phyloP scores from a whole-genome alignment of 1,284 basidiomycete genomes.

The Ceratobasidium sp. region DNA sequence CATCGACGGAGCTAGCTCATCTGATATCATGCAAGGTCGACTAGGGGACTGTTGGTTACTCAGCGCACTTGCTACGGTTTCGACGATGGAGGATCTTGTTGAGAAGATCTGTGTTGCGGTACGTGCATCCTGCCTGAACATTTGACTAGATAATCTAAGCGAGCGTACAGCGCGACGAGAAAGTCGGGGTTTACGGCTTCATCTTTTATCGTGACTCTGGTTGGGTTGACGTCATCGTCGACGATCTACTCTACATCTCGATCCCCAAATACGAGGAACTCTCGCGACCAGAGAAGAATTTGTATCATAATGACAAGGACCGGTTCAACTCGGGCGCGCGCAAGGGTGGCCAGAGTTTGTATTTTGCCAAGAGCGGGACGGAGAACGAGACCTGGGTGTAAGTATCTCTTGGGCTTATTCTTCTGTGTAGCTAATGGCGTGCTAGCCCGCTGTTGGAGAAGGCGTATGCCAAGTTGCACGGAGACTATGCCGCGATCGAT shows the following conservation, averaged over 20 bases:
- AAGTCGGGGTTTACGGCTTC: constrained; percentile 67
- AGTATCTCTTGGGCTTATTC: background rate
- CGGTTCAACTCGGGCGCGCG: constrained; percentile 48
- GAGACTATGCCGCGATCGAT: constrained; percentile 48
- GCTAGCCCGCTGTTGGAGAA: constrained; percentile 50
- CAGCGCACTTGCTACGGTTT: constrained; percentile 63
- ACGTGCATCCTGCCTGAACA: constrained; percentile 48
- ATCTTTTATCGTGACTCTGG: constrained; percentile 50
- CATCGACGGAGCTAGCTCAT: constrained; percentile 57
- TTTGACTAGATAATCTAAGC: constrained; percentile 24
- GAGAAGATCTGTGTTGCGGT: constrained; percentile 68
- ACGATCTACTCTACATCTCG: constrained; percentile 49
- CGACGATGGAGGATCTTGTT: constrained; percentile 60
- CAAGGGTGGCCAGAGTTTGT: constrained; percentile 48
- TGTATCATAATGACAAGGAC: constrained; percentile 50
- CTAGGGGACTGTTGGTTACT: constrained; percentile 67
- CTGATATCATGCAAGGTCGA: constrained; percentile 62
- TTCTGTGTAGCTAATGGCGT: background rate
- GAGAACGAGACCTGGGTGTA: constrained; percentile 52
- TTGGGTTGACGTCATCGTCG: constrained; percentile 51
- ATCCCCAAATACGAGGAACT: constrained; percentile 50
- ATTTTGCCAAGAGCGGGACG: constrained; percentile 50
- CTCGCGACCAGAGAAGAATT: constrained; percentile 44
- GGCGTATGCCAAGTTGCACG: constrained; percentile 51
- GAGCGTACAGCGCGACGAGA: constrained; percentile 61